These are phyloP conservation scores for Saccharum officinarum DNA, from an alignment of 176 grass and related monocot species.

Conservation along the genomic window DNA sequence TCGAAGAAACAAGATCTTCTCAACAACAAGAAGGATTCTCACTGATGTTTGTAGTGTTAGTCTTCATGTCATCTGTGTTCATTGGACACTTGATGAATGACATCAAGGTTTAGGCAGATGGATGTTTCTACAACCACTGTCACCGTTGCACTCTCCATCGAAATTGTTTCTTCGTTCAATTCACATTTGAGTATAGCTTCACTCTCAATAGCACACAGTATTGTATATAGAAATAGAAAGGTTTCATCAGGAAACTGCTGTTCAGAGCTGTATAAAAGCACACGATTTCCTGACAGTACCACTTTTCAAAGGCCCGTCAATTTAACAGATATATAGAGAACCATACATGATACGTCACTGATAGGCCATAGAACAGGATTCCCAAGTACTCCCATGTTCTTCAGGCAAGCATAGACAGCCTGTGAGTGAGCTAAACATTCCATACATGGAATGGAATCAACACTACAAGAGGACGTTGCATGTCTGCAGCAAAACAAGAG, in stretches of 20 bases:
- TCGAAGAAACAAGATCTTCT: conserved; percentile 32
- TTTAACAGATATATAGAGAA: not conserved
- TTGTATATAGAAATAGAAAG: not conserved
- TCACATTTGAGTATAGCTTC: not conserved
- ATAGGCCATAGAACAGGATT: not conserved
- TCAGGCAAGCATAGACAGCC: not conserved
- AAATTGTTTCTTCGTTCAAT: not conserved
- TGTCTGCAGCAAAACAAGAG: too few relatives aligned
- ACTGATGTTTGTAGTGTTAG: conserved; percentile 50
- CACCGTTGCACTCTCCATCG: not conserved
- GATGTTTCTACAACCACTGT: not conserved
- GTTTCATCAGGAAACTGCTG: not conserved
- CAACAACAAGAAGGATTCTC: conserved; percentile 51
- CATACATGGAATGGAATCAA: not conserved
- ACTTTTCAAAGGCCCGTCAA: not conserved
- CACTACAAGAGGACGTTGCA: not conserved
- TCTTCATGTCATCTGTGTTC: conserved; percentile 63
- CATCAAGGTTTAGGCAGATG: conserved; percentile 33
- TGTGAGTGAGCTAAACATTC: not conserved
- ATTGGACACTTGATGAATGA: conserved; percentile 66
- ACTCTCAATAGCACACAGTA: not conserved
- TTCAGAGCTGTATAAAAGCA: not conserved
- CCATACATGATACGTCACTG: too few relatives aligned
- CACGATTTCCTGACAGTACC: not conserved
- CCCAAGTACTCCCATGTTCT: not conserved